phyloP scores from a whole-genome alignment of 768 basidiomycete genomes.

The Lactarius sp. region DNA sequence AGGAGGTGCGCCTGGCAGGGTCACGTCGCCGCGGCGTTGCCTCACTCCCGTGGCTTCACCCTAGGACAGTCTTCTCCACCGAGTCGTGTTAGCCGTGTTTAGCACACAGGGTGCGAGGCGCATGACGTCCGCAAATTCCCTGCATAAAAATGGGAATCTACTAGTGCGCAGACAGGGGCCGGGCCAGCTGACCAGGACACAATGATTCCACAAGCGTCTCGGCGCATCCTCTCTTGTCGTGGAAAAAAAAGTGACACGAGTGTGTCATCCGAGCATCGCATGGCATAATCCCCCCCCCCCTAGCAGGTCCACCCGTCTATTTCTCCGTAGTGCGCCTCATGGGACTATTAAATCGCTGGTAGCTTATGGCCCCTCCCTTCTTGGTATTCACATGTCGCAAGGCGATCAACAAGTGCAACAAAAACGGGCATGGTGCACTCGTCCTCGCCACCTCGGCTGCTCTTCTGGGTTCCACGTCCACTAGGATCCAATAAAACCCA shows the following conservation, averaged over 20 bases:
- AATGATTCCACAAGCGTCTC: constrained; percentile 3
- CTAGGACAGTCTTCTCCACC: constrained; percentile 5
- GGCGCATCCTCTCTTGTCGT: constrained; percentile 6
- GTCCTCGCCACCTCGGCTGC: background rate
- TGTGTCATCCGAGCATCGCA: background rate
- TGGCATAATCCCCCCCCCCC: background rate
- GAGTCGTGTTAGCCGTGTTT: background rate
- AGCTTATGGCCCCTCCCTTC: background rate
- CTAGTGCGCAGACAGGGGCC: background rate
- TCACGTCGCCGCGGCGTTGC: background rate
- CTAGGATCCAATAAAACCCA: too few relatives aligned
- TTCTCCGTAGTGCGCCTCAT: constrained; percentile 4
- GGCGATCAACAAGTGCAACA: background rate
- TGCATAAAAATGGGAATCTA: background rate
- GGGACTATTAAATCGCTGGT: constrained; percentile 6
- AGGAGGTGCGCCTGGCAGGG: background rate
- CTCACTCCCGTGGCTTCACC: background rate
- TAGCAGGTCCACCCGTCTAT: background rate
- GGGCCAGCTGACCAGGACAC: constrained; percentile 8
- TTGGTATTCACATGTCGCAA: constrained; percentile 17
- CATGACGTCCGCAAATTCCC: constrained; percentile 1
- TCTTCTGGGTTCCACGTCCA: background rate
- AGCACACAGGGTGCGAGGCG: background rate
- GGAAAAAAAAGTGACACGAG: constrained; percentile 5
- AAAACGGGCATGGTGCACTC: constrained; percentile 7